phyloP scores from a whole-genome alignment of 179 eudicot species.

The Corrigiola litoralis region DNA sequence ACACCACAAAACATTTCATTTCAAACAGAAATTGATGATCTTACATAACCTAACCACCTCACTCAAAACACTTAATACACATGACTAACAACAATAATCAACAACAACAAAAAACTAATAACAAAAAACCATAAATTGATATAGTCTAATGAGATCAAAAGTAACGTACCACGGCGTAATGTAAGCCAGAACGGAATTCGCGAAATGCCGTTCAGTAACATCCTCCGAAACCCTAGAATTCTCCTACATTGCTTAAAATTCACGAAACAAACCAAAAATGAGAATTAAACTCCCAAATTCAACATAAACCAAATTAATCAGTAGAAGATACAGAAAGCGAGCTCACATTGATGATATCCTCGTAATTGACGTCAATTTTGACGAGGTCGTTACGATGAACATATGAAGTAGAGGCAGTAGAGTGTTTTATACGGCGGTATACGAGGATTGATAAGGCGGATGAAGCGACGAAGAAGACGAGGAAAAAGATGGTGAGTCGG shows the following conservation, averaged over 20 bases:
- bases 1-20: no score
- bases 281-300: neutral
- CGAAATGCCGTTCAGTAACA: slow-evolving; percentile 43
- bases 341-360: slow-evolving; percentile 52
- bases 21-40: no score
- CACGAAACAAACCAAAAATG: neutral
- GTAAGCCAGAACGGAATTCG: slow-evolving; percentile 72
- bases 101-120: neutral
- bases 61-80: no score
- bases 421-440: slow-evolving; percentile 21
- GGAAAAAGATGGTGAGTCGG: slow-evolving; percentile 26
- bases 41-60: no score
- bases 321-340: neutral
- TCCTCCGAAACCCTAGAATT: slow-evolving; percentile 57
- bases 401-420: slow-evolving; percentile 17
- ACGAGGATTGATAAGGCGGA: slow-evolving; percentile 34
- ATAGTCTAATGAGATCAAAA: no score
- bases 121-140: neutral
- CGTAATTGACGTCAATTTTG: slow-evolving; percentile 39
- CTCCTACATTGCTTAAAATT: slow-evolving; percentile 52
- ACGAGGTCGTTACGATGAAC: slow-evolving; percentile 39
- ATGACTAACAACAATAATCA: neutral
- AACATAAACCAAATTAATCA: neutral
- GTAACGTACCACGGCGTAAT: slow-evolving; percentile 80
- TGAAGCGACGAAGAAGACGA: slow-evolving; percentile 31